phyloP scores from a whole-genome alignment of 2,329 filamentous ascomycete genomes.

The Drechmeria coniospora region DNA sequence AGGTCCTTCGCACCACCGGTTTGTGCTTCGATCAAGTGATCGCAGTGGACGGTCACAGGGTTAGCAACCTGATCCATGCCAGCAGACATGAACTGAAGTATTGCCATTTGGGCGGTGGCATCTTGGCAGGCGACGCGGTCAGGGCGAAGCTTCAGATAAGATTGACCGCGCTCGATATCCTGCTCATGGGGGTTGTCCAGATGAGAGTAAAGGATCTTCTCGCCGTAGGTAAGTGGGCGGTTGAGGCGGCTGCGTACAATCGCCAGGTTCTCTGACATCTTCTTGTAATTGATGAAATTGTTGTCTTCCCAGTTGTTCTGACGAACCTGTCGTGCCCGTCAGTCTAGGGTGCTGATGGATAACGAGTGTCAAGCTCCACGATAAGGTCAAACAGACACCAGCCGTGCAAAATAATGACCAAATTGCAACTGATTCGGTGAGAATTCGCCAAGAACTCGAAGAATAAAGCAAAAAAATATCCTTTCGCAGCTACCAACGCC shows the following conservation, averaged over 20 bases:
- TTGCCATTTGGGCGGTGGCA: conserved; percentile 98
- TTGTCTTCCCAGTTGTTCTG: conserved; percentile 94
- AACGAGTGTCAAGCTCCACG: not conserved
- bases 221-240: conserved; percentile 83
- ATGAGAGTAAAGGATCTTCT: conserved; percentile 99
- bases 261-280: conserved; percentile 94
- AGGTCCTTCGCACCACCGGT: conserved; percentile 88
- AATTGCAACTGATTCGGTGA: too few relatives aligned
- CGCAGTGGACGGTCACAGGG: conserved; percentile 91
- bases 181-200: conserved; percentile 92
- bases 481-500: not conserved
- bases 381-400: not conserved
- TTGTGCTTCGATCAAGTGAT: conserved; percentile 98
- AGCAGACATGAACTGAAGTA: conserved; percentile 98
- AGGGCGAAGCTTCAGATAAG: conserved; percentile 90
- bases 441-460: too few relatives aligned
- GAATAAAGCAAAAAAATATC: not conserved
- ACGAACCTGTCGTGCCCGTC: conserved; percentile 40
- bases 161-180: conserved; percentile 89
- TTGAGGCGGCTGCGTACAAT: conserved; percentile 83
- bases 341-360: not conserved
- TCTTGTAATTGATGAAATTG: conserved; percentile 99
- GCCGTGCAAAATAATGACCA: too few relatives aligned
- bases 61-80: conserved; percentile 93
- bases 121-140: conserved; percentile 99